These are phyloP conservation scores for Urochloa ruziziensis DNA, from an alignment of 176 grass and related monocot species.

Conservation along the genomic window DNA sequence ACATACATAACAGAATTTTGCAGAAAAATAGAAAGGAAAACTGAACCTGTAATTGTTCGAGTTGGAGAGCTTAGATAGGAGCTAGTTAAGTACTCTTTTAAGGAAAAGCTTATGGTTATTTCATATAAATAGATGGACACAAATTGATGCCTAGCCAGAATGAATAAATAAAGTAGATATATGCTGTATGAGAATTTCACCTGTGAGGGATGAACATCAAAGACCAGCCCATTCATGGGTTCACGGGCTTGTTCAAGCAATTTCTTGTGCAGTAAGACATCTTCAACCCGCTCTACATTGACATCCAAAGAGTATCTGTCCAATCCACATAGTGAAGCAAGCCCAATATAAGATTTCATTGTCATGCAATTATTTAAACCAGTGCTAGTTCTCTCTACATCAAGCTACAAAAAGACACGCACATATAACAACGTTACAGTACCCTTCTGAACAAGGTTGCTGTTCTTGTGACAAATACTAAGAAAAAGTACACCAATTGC, in stretches of 20 bases:
- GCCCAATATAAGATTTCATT: not conserved
- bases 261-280: constrained; percentile 80
- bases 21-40: not conserved
- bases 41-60: not conserved
- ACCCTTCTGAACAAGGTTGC: not conserved
- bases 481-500: too few relatives aligned
- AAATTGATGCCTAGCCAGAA: not conserved
- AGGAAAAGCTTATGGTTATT: not conserved
- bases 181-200: constrained; percentile 32
- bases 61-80: not conserved
- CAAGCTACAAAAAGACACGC: not conserved
- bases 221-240: constrained; percentile 69
- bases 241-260: constrained; percentile 73
- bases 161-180: not conserved
- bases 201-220: constrained; percentile 69
- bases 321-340: constrained; percentile 1
- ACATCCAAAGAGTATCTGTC: constrained; percentile 85
- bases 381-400: not conserved
- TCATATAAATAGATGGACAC: not conserved
- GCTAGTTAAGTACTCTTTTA: not conserved
- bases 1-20: not conserved
- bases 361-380: not conserved
- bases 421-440: not conserved
- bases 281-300: constrained; percentile 75
- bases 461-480: not conserved